Percentiles rank a stretch among this genome's conserved stretches.
These are phyloP conservation scores for Psilocybe cubensis DNA, from an alignment of 768 basidiomycete genomes.

Conservation along the genomic window DNA sequence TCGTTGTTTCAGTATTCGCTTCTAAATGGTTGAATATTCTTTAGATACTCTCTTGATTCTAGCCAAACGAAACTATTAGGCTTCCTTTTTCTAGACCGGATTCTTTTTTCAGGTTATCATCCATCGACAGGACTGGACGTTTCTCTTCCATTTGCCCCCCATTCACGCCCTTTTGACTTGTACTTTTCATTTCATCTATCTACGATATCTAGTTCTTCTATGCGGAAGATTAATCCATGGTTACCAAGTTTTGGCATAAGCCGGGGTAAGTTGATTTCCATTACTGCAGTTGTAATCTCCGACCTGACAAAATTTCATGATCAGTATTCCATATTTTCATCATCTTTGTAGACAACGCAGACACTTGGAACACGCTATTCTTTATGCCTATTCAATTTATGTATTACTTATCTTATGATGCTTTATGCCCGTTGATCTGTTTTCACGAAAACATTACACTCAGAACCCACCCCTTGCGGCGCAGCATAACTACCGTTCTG, in stretches of 20 bases:
- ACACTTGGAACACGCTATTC: conserved; percentile 3
- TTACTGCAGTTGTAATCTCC: background rate
- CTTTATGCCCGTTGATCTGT: background rate
- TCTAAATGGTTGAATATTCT: background rate
- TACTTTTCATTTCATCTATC: background rate
- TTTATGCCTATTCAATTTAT: background rate
- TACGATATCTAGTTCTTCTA: background rate
- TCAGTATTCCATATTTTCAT: background rate
- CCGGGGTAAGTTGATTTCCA: background rate
- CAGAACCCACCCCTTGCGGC: background rate
- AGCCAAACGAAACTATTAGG: background rate
- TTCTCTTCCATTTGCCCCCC: background rate
- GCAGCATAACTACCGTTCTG: background rate
- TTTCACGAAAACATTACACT: background rate
- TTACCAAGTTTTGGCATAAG: background rate
- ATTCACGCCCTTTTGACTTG: background rate
- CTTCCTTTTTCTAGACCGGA: background rate
- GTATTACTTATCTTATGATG: background rate
- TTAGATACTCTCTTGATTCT: conserved; percentile 19
- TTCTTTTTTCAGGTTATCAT: too few relatives aligned
- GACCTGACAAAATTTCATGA: background rate
- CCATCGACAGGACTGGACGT: background rate
- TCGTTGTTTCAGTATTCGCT: conserved; percentile 20
- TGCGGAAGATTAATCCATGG: background rate
- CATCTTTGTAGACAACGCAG: background rate